phyloP scores from a whole-genome alignment of 352 stramenopile species.

The Pythium myriotylum region DNA sequence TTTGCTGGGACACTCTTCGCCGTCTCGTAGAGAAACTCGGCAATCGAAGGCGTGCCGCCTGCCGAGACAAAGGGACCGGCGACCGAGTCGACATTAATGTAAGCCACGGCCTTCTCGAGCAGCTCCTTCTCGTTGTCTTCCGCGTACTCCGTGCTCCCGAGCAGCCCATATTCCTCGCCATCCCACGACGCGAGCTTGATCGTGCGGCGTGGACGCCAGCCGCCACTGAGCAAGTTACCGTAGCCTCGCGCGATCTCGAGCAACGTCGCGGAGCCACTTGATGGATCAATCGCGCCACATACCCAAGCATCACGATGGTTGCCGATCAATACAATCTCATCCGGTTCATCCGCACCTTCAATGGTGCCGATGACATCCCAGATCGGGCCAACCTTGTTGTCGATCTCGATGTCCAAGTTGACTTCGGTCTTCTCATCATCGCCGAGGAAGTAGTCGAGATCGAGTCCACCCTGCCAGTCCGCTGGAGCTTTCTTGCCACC shows the following conservation, averaged over 20 bases:
- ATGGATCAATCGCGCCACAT: slow-evolving; percentile 86
- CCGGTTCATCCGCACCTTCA: slow-evolving; percentile 48
- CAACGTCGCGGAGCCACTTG: slow-evolving; percentile 72
- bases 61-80: slow-evolving; percentile 51
- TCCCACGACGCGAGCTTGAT: slow-evolving; percentile 86
- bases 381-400: slow-evolving; percentile 78
- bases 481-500: slow-evolving; percentile 51
- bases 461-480: slow-evolving; percentile 62
- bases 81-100: slow-evolving; percentile 86
- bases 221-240: slow-evolving; percentile 52
- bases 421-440: slow-evolving; percentile 54
- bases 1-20: slow-evolving; percentile 61
- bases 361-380: slow-evolving; percentile 89
- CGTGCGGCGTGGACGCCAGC: slow-evolving; percentile 71
- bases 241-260: slow-evolving; percentile 81
- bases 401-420: slow-evolving; percentile 63
- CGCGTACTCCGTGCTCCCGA: slow-evolving; percentile 82
- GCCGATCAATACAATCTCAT: slow-evolving; percentile 77
- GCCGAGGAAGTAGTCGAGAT: slow-evolving; percentile 75
- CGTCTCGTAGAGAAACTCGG: slow-evolving; percentile 43
- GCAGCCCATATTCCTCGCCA: slow-evolving; percentile 83
- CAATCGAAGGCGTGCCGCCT: slow-evolving; percentile 67
- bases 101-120: slow-evolving; percentile 61
- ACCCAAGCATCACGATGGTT: slow-evolving; percentile 93
- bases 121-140: slow-evolving; percentile 62